Evolutionary conservation across 2,329 filamentous ascomycete genomes (phyloP), one percentile per base, ranked within the genome.

Genomic region (Colletotrichum musae): DNA sequence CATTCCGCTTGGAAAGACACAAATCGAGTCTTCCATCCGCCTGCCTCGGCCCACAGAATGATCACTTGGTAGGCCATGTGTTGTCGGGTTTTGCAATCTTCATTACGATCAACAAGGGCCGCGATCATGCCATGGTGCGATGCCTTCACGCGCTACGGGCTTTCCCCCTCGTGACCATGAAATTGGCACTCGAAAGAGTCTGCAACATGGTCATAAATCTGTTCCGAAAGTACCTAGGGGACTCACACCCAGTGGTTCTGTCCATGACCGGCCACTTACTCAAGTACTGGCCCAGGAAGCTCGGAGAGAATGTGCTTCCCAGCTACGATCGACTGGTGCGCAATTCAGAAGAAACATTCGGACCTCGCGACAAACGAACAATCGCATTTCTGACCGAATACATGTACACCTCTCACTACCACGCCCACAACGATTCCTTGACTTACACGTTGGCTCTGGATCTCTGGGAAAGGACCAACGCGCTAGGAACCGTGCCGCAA

Each of bases 231-330:
- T 54, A 54, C 16, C 52, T 54, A 16, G 52, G 52, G 10, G 32
- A 36, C 26, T 36, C 32, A 18, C 52, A 54, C 21, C 52, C 52
- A 18, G 52, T 54, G 9, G 28, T 54, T 7, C 32, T 54, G 2
- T 54, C 52, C 16, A 54, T 54, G 52, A 39, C 18, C 6, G 18
- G 52, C n/a, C 52, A 39, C 26, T 54, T 54, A 13, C 32, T 54
- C 16, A 54, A 54, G 28, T 54, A 54, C 52, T 54, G 52, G 52
- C 52, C 52, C 10, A 28, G 52, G 28, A 39, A 54, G 12, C 28
- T 54, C 7, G 52, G n/a, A 6, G 32, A 54, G 52, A 4, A 54
- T 28, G 52, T 54, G n/a, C 28, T 54, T 16, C 52, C 52, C 9
- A 39, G 52, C 52, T 54, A 54, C 52, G 12, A 54, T 4, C 26